Conservation (phyloP, 352 stramenopile species). For the Pythium pyrilobum region DNA sequence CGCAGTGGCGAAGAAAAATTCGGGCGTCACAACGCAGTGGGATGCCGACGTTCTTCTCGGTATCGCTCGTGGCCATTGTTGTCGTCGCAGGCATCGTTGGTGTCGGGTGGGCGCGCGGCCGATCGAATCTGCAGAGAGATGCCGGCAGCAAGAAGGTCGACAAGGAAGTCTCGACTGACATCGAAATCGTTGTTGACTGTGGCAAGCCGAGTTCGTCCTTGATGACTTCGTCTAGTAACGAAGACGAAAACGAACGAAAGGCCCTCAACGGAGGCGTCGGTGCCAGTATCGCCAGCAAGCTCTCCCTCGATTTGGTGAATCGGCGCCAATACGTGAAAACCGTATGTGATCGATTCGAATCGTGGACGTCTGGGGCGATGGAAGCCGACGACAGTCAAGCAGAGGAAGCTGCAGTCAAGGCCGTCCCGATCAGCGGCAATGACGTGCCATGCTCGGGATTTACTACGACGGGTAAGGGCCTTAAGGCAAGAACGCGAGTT, state of each 20-base stretch:
- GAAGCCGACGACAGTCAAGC: background rate
- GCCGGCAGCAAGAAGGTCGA: slow-evolving; percentile 29
- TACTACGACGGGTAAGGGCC: background rate
- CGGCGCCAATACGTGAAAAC: slow-evolving; percentile 19
- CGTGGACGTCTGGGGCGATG: slow-evolving; percentile 1
- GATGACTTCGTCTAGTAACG: background rate
- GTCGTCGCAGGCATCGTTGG: slow-evolving; percentile 21
- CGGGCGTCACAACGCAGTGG: background rate
- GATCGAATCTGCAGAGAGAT: slow-evolving; percentile 15
- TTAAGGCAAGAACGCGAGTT: no score
- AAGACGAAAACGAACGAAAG: background rate
- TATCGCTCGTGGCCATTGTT: slow-evolving; percentile 23
- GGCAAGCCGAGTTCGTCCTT: background rate
- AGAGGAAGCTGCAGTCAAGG: background rate
- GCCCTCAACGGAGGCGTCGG: background rate
- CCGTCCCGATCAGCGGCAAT: background rate
- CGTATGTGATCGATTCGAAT: slow-evolving; percentile 18
- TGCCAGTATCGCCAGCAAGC: slow-evolving; percentile 1
- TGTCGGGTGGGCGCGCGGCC: slow-evolving; percentile 23
- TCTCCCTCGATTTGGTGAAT: slow-evolving; percentile 12
- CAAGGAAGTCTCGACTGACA: slow-evolving; percentile 8
- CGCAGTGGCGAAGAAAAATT: slow-evolving; percentile 14
- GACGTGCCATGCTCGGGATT: background rate
- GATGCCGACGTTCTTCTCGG: slow-evolving; percentile 18
- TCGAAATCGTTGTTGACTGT: slow-evolving; percentile 50